Evolutionary conservation across 208 protist species (phyloP).

Genomic region (Crithidia bombi): DNA sequence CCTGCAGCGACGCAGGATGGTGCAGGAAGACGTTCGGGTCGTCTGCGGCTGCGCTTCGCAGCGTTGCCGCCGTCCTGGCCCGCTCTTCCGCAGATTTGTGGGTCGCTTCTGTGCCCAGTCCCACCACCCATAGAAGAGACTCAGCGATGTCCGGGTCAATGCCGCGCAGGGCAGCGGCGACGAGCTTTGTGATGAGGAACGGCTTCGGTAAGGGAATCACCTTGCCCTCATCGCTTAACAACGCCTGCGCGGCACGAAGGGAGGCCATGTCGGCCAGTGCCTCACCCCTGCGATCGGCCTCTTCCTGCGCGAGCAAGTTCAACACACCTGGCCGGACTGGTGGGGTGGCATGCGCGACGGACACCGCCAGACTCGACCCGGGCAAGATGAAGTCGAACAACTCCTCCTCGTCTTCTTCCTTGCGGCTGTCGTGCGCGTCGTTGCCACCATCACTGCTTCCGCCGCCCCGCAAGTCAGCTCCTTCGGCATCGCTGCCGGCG

Average conservation of each 20-base stretch:
- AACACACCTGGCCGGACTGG: constrained; percentile 17
- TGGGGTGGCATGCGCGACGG: constrained; percentile 14
- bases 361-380: constrained; percentile 33
- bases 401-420: constrained; percentile 16
- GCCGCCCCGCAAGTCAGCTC: not conserved
- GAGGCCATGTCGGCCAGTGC: constrained; percentile 17
- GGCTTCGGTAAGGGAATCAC: constrained; percentile 40
- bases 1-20: not conserved
- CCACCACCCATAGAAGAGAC: constrained; percentile 37
- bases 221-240: constrained; percentile 49
- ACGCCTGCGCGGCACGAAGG: constrained; percentile 40
- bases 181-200: constrained; percentile 69
- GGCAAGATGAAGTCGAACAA: constrained; percentile 34
- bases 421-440: not conserved
- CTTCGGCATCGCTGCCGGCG: not conserved
- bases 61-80: not conserved
- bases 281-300: constrained; percentile 25
- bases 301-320: constrained; percentile 25
- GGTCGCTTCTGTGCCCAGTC: not conserved
- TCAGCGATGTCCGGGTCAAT: constrained; percentile 33
- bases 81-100: not conserved
- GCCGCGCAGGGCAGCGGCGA: constrained; percentile 50
- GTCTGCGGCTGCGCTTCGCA: not conserved
- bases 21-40: not conserved
- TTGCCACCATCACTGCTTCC: not conserved